Percentiles rank a stretch among this genome's conserved stretches.
Evolutionary conservation across 225 moss, liverwort and hornwort genomes (phyloP).

Genomic region (Asterella californica): DNA sequence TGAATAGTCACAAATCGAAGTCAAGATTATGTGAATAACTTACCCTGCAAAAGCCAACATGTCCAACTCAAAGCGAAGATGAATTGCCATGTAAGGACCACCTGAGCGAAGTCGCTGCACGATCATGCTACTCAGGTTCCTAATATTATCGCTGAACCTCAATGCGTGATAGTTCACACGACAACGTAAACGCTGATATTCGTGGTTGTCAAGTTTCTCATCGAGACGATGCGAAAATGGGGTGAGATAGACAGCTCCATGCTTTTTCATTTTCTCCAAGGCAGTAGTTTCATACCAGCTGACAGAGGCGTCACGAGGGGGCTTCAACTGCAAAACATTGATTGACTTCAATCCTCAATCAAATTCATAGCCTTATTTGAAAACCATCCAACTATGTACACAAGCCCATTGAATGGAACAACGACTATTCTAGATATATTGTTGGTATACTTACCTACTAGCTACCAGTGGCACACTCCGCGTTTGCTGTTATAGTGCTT

Average conservation of each 20-base stretch:
- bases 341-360: not conserved
- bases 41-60: constrained; percentile 87
- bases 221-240: constrained; percentile 78
- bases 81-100: constrained; percentile 74
- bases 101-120: constrained; percentile 70
- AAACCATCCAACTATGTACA: not conserved
- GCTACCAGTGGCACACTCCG: too few relatives aligned
- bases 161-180: constrained; percentile 90
- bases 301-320: constrained; percentile 70
- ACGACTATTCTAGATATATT: not conserved
- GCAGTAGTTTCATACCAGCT: constrained; percentile 84
- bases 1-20: not conserved
- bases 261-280: constrained; percentile 69
- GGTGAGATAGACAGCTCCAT: constrained; percentile 83
- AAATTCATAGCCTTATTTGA: not conserved
- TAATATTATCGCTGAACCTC: constrained; percentile 65
- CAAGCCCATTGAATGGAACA: not conserved
- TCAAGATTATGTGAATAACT: constrained; percentile 10
- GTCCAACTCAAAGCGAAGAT: constrained; percentile 78
- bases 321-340: constrained; percentile 51
- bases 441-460: too few relatives aligned
- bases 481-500: too few relatives aligned
- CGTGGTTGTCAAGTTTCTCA: constrained; percentile 64
- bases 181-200: constrained; percentile 92
- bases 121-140: constrained; percentile 70